Base-by-base conservation (phyloP, 2,329 filamentous ascomycete genomes). In the Byssochlamys sp. region DNA sequence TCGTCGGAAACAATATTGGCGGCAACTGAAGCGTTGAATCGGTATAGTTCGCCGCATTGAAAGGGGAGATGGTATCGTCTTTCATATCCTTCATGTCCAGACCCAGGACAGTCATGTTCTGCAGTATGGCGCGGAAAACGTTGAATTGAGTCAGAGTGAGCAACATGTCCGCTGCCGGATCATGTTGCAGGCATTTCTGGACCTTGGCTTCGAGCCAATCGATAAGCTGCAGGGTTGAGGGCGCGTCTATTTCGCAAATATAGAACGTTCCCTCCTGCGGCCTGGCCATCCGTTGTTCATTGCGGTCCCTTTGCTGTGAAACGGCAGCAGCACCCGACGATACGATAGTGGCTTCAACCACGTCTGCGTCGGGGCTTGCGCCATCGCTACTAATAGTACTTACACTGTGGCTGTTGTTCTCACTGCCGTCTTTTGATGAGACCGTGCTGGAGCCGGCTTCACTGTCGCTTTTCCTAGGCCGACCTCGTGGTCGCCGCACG, bases 1-100 rank as follows among this genome's bases (percentile, higher is more conserved):
- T 53, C 14, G 71, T 74, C 7, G 70, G 72, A 26, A 61, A 67
- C 9, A 75, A 59, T 65, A 61, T 49, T 61, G 61, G 26, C n/a
- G 63, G 64, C 6, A 65, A 33, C 6, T 53, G 26, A 5, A 58
- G 54, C n/a, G 53, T 24, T 10, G 55, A 53, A 10, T 45, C 45
- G 3, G 29, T 39, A 19, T 54, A 51, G 35, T 53, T 53, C 14
- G 52, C 33, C 11, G n/a, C 28, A 35, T 49, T 26, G 12, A 55
- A 31, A 11, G 26, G 49, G 4, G 33, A 52, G 24, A 56, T 53
- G 7, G 24, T 26, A 19, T 55, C 55, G 5, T 35, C 52, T 28
- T 56, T 27, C 25, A 53, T 25, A 24, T 56, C 48, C 7, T 53
- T 26, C 39, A 56, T 51, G 27, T 52, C 27, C 6, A 53, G 55